Conservation (phyloP, 495 filamentous ascomycete species). For the Trichoderma orchidacearum region DNA sequence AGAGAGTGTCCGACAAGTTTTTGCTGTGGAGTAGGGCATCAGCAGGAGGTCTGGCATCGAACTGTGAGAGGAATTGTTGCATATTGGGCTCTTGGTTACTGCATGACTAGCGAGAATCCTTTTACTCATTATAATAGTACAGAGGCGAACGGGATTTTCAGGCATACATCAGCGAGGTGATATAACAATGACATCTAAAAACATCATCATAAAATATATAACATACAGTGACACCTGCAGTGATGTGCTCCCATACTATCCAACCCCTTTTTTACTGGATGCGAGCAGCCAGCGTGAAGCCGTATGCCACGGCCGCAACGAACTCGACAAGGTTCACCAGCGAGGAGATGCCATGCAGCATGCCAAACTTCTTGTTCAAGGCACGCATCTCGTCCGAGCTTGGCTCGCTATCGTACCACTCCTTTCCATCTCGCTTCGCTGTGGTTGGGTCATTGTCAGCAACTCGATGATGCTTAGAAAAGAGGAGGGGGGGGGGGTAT, state of each 20-base stretch:
- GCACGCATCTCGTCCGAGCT: slow-evolving; percentile 70
- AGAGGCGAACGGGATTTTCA: not conserved
- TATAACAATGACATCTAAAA: slow-evolving; percentile 5
- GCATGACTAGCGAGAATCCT: not conserved
- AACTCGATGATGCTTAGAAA: not conserved
- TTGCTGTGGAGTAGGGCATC: not conserved
- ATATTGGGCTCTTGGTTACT: not conserved
- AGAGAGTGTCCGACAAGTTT: not conserved
- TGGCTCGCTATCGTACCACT: slow-evolving; percentile 56
- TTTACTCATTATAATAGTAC: not conserved
- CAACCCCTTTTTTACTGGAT: slow-evolving; percentile 23
- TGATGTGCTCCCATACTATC: not conserved
- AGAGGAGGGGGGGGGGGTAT: not conserved
- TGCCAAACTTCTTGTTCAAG: slow-evolving; percentile 68
- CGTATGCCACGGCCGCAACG: slow-evolving; percentile 57
- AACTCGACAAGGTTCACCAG: slow-evolving; percentile 60
- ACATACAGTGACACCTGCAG: slow-evolving; percentile 1
- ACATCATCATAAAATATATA: too few relatives aligned
- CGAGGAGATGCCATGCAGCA: slow-evolving; percentile 64
- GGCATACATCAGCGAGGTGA: not conserved
- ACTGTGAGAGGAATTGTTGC: not conserved
- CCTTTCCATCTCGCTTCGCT: slow-evolving; percentile 61
- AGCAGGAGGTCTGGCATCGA: not conserved
- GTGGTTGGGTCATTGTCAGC: slow-evolving; percentile 4
- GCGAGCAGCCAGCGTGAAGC: slow-evolving; percentile 48